A percentile compares a stretch with the other conserved stretches of the same genome.
These are phyloP conservation scores for Arthrobotrys conoides DNA, from an alignment of 2,329 filamentous ascomycete genomes.

Conservation along the genomic window DNA sequence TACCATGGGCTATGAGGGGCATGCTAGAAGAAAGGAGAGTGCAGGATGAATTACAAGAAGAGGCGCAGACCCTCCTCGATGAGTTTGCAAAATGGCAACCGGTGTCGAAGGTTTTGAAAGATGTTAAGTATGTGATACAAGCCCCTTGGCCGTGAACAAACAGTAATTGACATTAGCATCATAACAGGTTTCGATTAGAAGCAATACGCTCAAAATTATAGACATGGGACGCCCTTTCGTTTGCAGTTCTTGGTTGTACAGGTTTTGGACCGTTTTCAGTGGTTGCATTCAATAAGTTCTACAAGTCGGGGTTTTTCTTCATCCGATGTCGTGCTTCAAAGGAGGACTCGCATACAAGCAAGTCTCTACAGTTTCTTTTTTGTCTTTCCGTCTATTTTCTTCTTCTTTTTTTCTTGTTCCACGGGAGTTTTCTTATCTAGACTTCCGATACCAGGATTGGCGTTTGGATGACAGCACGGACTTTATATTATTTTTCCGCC, in stretches of 20 bases:
- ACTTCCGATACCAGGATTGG: slow-evolving; percentile 22
- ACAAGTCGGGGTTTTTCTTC: not conserved
- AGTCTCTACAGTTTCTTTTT: not conserved
- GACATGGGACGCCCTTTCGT: slow-evolving; percentile 5
- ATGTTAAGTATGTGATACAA: slow-evolving; percentile 78
- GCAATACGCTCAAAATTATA: slow-evolving; percentile 58
- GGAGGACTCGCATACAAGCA: slow-evolving; percentile 1
- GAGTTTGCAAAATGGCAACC: slow-evolving; percentile 97
- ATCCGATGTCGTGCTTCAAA: not conserved
- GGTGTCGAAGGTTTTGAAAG: slow-evolving; percentile 88
- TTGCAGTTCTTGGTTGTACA: slow-evolving; percentile 17
- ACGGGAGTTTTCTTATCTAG: slow-evolving; percentile 34
- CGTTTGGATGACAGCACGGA: slow-evolving; percentile 30
- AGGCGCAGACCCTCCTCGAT: slow-evolving; percentile 82
- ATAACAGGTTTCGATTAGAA: slow-evolving; percentile 51
- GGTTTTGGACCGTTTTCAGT: slow-evolving; percentile 3
- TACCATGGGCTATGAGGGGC: slow-evolving; percentile 96
- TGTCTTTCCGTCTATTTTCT: no score
- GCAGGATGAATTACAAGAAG: slow-evolving; percentile 80
- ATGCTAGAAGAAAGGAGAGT: slow-evolving; percentile 93
- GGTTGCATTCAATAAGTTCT: not conserved
- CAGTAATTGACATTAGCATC: not conserved
- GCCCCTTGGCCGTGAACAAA: not conserved
- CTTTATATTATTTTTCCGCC: slow-evolving; percentile 1
- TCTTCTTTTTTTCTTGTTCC: not conserved